Conservation (phyloP, 2,329 filamentous ascomycete species). For the Colletotrichum viniferum region DNA sequence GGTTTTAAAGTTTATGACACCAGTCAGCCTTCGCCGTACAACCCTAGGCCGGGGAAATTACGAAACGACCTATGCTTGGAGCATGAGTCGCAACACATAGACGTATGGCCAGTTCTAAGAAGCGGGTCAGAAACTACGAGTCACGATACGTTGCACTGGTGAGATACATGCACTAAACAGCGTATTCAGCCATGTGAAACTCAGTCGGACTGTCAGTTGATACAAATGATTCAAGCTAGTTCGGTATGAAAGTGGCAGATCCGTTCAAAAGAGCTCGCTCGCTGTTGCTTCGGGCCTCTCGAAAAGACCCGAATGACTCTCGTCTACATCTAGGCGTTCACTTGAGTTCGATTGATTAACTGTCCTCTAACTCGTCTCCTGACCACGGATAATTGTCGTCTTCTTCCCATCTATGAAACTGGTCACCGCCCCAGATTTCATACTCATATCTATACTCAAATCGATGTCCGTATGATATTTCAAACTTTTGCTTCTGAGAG, state of each 20-base stretch:
- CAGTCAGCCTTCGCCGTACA: background rate
- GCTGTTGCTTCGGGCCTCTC: background rate
- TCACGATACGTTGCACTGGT: background rate
- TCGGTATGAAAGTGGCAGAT: background rate
- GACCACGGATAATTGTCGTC: background rate
- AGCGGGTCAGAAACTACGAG: background rate
- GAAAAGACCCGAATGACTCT: background rate
- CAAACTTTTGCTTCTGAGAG: background rate
- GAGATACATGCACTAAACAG: background rate
- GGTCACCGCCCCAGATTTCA: background rate
- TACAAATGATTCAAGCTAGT: background rate
- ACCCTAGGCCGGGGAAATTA: background rate
- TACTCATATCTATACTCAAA: background rate
- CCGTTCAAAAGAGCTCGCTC: background rate
- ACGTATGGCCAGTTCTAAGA: background rate
- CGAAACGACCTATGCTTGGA: background rate
- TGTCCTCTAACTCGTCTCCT: background rate
- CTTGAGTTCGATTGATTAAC: background rate
- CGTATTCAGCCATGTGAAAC: fast-evolving
- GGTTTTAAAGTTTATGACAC: fast-evolving
- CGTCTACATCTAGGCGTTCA: background rate
- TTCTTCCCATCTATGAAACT: background rate
- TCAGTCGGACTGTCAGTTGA: background rate
- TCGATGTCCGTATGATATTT: background rate
- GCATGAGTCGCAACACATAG: background rate